phyloP scores from a whole-genome alignment of 441 rosid species.

The Gossypium trilobum region DNA sequence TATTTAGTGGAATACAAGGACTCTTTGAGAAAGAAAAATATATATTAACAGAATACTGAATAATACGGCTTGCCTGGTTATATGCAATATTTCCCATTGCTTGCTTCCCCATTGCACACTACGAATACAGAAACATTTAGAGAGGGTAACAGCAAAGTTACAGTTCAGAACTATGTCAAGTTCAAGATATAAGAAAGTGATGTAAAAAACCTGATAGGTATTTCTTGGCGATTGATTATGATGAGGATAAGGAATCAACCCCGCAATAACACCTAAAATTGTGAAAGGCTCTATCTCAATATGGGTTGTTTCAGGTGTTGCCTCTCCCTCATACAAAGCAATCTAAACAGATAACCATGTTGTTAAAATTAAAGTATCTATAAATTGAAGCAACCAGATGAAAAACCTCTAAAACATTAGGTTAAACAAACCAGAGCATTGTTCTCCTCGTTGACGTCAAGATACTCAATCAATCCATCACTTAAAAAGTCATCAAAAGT shows the following conservation, averaged over 20 bases:
- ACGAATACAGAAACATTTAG: constrained; percentile 16
- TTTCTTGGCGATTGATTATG: constrained; percentile 99
- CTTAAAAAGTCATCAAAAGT: constrained; percentile 82
- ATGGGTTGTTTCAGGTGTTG: constrained; percentile 69
- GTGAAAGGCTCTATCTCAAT: constrained; percentile 98
- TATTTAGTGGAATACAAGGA: not conserved
- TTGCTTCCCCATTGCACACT: constrained; percentile 99
- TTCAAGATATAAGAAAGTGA: constrained; percentile 11
- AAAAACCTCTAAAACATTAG: constrained; percentile 11
- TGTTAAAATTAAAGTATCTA: constrained; percentile 9
- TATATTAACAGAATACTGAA: not conserved
- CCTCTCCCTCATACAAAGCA: constrained; percentile 79
- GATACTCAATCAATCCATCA: constrained; percentile 86
- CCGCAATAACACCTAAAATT: constrained; percentile 91
- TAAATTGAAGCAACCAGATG: constrained; percentile 7
- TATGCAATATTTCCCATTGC: constrained; percentile 97
- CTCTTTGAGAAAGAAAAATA: not conserved
- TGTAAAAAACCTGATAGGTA: constrained; percentile 69
- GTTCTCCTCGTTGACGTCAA: constrained; percentile 97
- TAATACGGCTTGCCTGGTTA: constrained; percentile 62
- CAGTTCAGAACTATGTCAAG: constrained; percentile 13
- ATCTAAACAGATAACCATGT: constrained; percentile 43
- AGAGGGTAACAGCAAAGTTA: constrained; percentile 15
- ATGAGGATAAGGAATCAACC: constrained; percentile 93
- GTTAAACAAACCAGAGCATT: constrained; percentile 69